Evolutionary conservation across 768 basidiomycete genomes (phyloP).

Genomic region (Pleurotus platypus): DNA sequence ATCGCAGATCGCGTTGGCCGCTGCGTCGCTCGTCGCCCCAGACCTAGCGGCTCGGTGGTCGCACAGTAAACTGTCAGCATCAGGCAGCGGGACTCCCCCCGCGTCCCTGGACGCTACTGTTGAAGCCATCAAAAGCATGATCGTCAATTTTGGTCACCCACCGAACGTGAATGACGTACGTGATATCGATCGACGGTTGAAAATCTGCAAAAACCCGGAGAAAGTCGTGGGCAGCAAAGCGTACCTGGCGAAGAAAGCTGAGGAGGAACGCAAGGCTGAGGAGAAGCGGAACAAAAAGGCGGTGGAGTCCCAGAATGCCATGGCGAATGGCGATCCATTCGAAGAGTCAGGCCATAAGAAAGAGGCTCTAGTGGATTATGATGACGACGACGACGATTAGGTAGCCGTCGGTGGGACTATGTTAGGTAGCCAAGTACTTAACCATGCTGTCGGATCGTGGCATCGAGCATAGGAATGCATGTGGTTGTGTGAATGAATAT

Average conservation of each 20-base stretch:
- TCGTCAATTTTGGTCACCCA: conserved; percentile 49
- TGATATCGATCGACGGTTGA: conserved; percentile 84
- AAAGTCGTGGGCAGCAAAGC: conserved; percentile 89
- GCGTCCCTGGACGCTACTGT: conserved; percentile 35
- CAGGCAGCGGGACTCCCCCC: conserved; percentile 10
- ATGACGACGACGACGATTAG: conserved; percentile 53
- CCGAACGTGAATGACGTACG: conserved; percentile 84
- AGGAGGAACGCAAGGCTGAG: conserved; percentile 65
- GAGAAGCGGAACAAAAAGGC: conserved; percentile 68
- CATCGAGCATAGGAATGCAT: no score
- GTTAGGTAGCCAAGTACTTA: no score
- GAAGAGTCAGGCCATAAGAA: conserved; percentile 44
- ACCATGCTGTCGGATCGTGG: no score
- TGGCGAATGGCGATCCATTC: conserved; percentile 63
- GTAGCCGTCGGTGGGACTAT: neutral
- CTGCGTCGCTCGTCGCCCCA: conserved; percentile 63
- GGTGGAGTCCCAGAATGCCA: conserved; percentile 36
- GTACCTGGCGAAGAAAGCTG: conserved; percentile 67
- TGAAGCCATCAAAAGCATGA: conserved; percentile 52
- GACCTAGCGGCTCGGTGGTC: conserved; percentile 62
- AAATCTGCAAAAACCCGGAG: conserved; percentile 92
- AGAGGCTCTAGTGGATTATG: conserved; percentile 48
- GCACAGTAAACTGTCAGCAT: conserved; percentile 25
- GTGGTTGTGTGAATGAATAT: no score
- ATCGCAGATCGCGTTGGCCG: conserved; percentile 88